Conservation (phyloP, 306 rosid genomes). For the Urtica urens region DNA sequence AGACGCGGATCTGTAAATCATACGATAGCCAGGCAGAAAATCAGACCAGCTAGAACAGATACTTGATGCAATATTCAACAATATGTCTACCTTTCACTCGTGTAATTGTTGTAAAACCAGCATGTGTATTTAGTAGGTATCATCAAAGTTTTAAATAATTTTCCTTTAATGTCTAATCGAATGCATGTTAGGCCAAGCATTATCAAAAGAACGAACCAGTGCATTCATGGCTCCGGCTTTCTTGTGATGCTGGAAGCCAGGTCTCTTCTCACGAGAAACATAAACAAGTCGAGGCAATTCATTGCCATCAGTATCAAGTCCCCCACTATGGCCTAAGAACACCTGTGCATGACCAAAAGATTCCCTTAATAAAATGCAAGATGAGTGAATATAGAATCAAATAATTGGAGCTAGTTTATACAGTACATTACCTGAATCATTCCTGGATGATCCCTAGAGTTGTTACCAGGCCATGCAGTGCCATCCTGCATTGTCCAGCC, state of each 20-base stretch:
- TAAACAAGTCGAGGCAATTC: conserved; percentile 98
- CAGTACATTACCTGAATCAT: conserved; percentile 78
- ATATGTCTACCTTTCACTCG: too few species aligned
- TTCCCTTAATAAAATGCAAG: conserved; percentile 7
- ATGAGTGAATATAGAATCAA: conserved; percentile 7
- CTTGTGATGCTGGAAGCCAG: conserved; percentile 99
- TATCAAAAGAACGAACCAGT: conserved; percentile 48
- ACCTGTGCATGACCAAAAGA: conserved; percentile 40
- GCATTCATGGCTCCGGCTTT: conserved; percentile 99
- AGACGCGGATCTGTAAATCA: conserved; percentile 79
- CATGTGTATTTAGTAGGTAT: too few species aligned
- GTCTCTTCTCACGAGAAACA: conserved; percentile 99
- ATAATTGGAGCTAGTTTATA: too few species aligned
- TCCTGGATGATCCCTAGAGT: conserved; percentile 99
- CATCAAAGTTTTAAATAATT: too few species aligned
- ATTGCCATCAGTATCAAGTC: conserved; percentile 96
- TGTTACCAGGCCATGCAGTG: conserved; percentile 99
- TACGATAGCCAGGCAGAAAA: conserved; percentile 23
- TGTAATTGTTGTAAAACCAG: too few species aligned
- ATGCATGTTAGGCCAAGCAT: background rate
- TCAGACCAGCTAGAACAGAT: background rate
- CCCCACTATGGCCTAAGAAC: conserved; percentile 97
- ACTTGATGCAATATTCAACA: background rate
- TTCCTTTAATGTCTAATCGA: background rate
- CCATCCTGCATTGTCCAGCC: conserved; percentile 99